Base-by-base conservation (phyloP, 495 filamentous ascomycete species). In the Aspergillus avenaceus region DNA sequence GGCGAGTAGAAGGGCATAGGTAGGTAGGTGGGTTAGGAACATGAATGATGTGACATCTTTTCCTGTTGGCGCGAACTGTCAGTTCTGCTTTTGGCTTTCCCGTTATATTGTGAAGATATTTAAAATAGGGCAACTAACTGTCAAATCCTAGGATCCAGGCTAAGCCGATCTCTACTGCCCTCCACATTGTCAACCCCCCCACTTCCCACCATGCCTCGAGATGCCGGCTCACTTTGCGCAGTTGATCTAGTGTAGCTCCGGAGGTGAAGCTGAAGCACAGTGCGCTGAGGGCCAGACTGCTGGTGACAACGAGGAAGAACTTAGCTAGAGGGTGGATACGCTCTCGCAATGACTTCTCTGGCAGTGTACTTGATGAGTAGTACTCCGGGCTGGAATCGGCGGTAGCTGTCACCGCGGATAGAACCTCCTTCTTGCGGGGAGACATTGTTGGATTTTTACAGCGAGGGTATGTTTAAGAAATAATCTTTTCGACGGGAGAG, bases 61-160 rank as follows among this genome's bases (percentile, higher is more conserved):
- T 58, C 80, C 83, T 86, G 49, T 22, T 29, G n/a, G n/a, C n/a
- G 28, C 27, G 46, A 5, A 27, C 13, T 6, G 25, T 51, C 9
- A 51, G 42, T 19, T 26, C n/a, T 32, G 5, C n/a, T n/a, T n/a
- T n/a, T n/a, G n/a, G n/a, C n/a, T n/a, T n/a, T n/a, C n/a, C n/a
- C n/a, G n/a, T n/a, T n/a, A n/a, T n/a, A n/a, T n/a, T n/a, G n/a
- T n/a, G n/a, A n/a, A n/a, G n/a, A n/a, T n/a, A n/a, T n/a, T n/a
- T n/a, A n/a, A n/a, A n/a, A n/a, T n/a, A n/a, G n/a, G n/a, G n/a
- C n/a, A 16, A 59, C 74, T 55, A 62, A 86, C 83, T 77, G 63
- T 92, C 89, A 61, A 81, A 89, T 41, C 81, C 74, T 28, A 82
- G 70, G 52, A 72, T 77, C 90, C 88, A 95, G 26, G 78, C 82